Evolutionary conservation across 1,139 yeast genomes (phyloP), one percentile per base, ranked within the genome.

Genomic region (Schwanniomyces etchellsii): DNA sequence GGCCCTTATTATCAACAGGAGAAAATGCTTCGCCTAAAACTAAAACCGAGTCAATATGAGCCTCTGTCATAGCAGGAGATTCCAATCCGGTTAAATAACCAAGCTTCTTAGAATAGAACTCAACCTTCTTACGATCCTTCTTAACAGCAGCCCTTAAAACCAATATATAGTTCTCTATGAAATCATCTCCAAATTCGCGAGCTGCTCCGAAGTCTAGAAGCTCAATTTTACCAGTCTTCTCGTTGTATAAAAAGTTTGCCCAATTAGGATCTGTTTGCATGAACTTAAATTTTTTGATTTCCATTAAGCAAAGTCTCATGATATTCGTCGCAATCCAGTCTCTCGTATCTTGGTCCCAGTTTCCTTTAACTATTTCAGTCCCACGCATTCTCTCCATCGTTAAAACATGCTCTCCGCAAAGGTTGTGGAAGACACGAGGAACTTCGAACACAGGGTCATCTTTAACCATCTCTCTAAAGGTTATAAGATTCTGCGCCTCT

Each of bases 201-300:
- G 96, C 82, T 1, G 98, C 97, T 28, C 98, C 99, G 57, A 91
- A 91, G 57, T 91, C 98, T 35, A 91, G 65, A 35, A 91, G 65
- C 55, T 89, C 97, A 37, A 91, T 75, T 55, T 81, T 77, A n/a
- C 47, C 39, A 3, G 83, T 74, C 14, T 63, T 43, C 25, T 67
- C 68, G 50, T 89, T 88, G 62, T 83, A 88, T 38, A 93, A 62
- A 59, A 93, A 93, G 55, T 91, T 91, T 30, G 98, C 97, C 98
- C 98, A 93, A 58, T 91, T 91, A 28, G 99, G 99, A 58, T 91
- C 99, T 1, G 98, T 89, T 60, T 91, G 99, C 99, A 91, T 91
- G 59, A 82, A 91, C 47, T 73, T 74, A 64, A 82, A 89, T 44
- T 74, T 65, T 20, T 86, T 86, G 49, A 93, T 82, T 57, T 91